Evolutionary conservation across 2,329 filamentous ascomycete species (phyloP).

Genomic region (Calonectria leucothoes): DNA sequence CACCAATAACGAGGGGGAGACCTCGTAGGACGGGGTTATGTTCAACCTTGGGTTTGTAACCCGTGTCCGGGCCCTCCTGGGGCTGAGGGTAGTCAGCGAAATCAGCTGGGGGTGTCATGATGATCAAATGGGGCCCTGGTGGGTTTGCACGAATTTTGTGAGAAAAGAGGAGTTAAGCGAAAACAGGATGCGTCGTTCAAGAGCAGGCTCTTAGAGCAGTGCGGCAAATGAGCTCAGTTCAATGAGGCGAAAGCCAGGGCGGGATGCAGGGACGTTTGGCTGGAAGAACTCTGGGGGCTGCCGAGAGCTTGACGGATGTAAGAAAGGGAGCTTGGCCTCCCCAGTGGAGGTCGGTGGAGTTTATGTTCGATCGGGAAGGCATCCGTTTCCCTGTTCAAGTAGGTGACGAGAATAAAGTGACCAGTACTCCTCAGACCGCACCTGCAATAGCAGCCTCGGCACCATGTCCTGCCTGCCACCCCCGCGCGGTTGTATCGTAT

Average conservation of each 20-base stretch:
- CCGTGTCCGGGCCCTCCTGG: conserved; percentile 49
- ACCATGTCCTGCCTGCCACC: neutral
- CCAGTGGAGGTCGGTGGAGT: neutral
- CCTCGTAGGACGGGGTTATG: conserved; percentile 80
- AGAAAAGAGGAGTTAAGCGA: neutral
- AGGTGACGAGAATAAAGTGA: neutral
- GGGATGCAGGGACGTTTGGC: neutral
- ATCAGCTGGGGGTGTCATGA: conserved; percentile 42
- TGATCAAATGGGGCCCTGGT: neutral
- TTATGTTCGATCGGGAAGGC: neutral
- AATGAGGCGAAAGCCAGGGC: neutral
- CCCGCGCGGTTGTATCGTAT: too few species aligned
- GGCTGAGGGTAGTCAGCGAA: conserved; percentile 59
- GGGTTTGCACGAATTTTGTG: neutral
- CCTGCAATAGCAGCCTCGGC: neutral
- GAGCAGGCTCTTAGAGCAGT: neutral
- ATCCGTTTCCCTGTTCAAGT: neutral
- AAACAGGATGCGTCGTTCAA: too few species aligned
- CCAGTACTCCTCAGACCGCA: neutral
- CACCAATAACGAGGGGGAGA: conserved; percentile 69
- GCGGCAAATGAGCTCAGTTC: too few species aligned
- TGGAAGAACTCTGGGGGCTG: neutral
- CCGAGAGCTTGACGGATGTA: conserved; percentile 1
- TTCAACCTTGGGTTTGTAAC: conserved; percentile 52
- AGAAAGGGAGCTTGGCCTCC: neutral